Evolutionary conservation across 2,329 filamentous ascomycete genomes (phyloP), one percentile per base, ranked within the genome.

Genomic region (Cladophialophora bantiana): DNA sequence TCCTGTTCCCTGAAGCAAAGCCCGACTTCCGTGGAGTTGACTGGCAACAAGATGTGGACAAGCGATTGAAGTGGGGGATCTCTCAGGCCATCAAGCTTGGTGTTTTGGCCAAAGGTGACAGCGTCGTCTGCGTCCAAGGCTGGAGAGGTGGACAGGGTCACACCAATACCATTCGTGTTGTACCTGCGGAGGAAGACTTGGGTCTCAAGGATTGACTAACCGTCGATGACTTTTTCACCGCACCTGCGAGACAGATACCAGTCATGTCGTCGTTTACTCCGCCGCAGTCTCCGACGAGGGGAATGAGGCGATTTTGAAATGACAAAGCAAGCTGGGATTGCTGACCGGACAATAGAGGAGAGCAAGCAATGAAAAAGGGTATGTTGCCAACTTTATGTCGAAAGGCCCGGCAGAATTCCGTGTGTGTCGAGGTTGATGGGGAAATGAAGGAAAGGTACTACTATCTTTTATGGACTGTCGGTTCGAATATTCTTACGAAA

Each of bases 11-110:
- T 62, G 91, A 97, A 84, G 82, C 84, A 75, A 98, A 98, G 89
- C 95, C 95, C 74, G 93, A 99, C 84, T 99, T 98, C 83, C 87
- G 86, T 79, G 88, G 90, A 81, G 69, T 70, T 5, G 73, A 74
- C 56, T 99, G 95, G 95, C 95, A 99, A 84, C 93, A 98, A 85
- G 94, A 99, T 82, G 95, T 99, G 74, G 95, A 99, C 83, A 89
- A 90, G 79, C 93, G 95, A 78, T 92, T 99, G 81, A 97, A 94
- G 87, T 99, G 94, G 94, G 95, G 92, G 79, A 92, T 99, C 79
- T 84, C 87, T 78, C 88, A 93, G 78, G 95, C 93, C 74, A 88
- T 97, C 76, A 88, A 90, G 81, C 90, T 99, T 53, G 85, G 89
- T 70, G 89, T 95, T 67, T 85, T 96, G 71, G 90, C 89, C 80